Conservation (phyloP, 352 stramenopile species). For the Phytopythium boreale region DNA sequence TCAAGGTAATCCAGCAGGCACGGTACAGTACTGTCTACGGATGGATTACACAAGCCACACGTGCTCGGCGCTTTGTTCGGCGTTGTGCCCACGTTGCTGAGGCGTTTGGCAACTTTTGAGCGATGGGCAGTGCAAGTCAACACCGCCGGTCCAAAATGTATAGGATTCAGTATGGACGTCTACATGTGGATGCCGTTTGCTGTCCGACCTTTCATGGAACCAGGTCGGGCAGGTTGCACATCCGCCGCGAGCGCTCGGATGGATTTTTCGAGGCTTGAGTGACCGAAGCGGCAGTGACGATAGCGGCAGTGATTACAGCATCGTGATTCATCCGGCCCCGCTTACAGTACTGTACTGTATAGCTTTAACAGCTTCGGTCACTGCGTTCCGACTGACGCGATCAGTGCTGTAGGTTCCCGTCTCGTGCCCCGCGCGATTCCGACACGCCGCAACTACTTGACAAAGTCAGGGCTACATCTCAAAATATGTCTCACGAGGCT, state of each 20-base stretch:
- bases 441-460: neutral
- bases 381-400: neutral
- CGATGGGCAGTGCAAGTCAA: too few species aligned
- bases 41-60: neutral
- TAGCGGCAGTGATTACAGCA: neutral
- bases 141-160: neutral
- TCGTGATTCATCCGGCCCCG: neutral
- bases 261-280: constrained; percentile 5
- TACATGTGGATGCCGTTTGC: neutral
- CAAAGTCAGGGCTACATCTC: neutral
- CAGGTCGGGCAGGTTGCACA: neutral
- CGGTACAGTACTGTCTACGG: too few species aligned
- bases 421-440: neutral
- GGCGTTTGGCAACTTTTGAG: too few species aligned
- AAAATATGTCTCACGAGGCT: neutral
- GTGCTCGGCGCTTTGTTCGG: neutral
- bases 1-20: neutral
- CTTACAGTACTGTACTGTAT: too few species aligned
- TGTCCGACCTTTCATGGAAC: neutral
- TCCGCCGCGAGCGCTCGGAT: neutral
- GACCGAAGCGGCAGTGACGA: too few species aligned
- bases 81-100: too few species aligned
- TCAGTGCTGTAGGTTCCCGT: neutral
- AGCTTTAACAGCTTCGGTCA: neutral
- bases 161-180: neutral